Evolutionary conservation across 768 basidiomycete genomes (phyloP).

Genomic region (Dictyophora rubrovolvata): DNA sequence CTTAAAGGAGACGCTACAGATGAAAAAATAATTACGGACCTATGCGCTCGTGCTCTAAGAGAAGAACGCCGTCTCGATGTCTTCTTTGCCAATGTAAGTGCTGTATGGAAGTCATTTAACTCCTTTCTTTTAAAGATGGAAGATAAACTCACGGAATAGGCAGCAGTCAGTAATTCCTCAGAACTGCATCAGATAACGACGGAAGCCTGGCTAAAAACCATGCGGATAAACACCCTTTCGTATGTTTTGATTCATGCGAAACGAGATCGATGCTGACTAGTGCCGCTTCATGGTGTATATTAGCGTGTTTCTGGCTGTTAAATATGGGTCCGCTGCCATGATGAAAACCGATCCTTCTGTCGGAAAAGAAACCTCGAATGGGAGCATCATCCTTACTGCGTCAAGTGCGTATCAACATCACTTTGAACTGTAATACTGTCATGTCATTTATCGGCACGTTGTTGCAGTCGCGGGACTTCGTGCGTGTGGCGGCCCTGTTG

Average conservation of each 20-base stretch:
- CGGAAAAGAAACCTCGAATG: slow-evolving; percentile 60
- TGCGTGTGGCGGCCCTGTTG: slow-evolving; percentile 70
- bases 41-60: slow-evolving; percentile 62
- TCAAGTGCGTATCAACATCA: slow-evolving; percentile 42
- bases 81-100: slow-evolving; percentile 82
- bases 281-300: background rate
- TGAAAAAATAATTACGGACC: slow-evolving; percentile 49
- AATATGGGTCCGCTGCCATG: slow-evolving; percentile 81
- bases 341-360: slow-evolving; percentile 47
- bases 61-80: slow-evolving; percentile 86
- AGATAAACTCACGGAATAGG: slow-evolving; percentile 33
- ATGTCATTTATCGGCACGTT: background rate
- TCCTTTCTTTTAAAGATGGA: background rate
- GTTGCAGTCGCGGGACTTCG: slow-evolving; percentile 66
- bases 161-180: slow-evolving; percentile 44
- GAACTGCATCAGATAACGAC: slow-evolving; percentile 44
- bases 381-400: slow-evolving; percentile 83
- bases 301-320: slow-evolving; percentile 85
- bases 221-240: slow-evolving; percentile 72
- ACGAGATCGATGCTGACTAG: background rate
- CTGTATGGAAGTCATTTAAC: background rate
- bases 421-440: background rate
- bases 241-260: too few relatives aligned
- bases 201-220: slow-evolving; percentile 63
- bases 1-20: slow-evolving; percentile 79